A percentile compares a stretch with the other conserved stretches of the same genome.
These are phyloP conservation scores for Wickerhamomyces queroliae DNA, from an alignment of 805 yeast genomes.

Conservation along the genomic window DNA sequence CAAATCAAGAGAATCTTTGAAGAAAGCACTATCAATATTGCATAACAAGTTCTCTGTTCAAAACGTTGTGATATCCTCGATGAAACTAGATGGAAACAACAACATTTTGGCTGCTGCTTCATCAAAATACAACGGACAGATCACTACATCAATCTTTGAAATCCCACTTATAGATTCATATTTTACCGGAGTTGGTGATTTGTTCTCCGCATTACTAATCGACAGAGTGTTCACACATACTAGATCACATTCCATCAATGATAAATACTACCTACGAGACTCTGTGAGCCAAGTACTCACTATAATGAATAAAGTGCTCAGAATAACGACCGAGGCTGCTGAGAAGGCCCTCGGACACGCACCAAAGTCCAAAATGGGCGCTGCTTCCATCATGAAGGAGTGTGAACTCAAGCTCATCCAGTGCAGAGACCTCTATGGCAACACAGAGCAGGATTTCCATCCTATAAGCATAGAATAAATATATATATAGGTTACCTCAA, in stretches of 20 bases:
- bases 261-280: constrained; percentile 12
- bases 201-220: constrained; percentile 73
- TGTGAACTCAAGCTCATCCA: constrained; percentile 70
- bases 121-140: constrained; percentile 3
- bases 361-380: constrained; percentile 44
- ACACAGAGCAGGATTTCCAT: constrained; percentile 9
- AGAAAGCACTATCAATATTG: constrained; percentile 39
- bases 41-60: constrained; percentile 45
- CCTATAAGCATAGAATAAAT: background rate
- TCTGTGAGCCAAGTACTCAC: constrained; percentile 51
- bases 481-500: too few species aligned
- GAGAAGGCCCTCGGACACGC: constrained; percentile 29
- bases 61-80: constrained; percentile 64
- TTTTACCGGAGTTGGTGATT: constrained; percentile 93
- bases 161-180: constrained; percentile 68
- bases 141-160: constrained; percentile 27
- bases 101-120: constrained; percentile 16
- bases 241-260: background rate
- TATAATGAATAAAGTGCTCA: constrained; percentile 47
- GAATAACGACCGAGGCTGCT: constrained; percentile 38
- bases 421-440: constrained; percentile 34
- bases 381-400: constrained; percentile 58
- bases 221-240: constrained; percentile 46
- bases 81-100: constrained; percentile 25
- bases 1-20: constrained; percentile 30